These are phyloP conservation scores for Trichoderma oligosporum DNA, from an alignment of 2,329 filamentous ascomycete species.

Conservation along the genomic window DNA sequence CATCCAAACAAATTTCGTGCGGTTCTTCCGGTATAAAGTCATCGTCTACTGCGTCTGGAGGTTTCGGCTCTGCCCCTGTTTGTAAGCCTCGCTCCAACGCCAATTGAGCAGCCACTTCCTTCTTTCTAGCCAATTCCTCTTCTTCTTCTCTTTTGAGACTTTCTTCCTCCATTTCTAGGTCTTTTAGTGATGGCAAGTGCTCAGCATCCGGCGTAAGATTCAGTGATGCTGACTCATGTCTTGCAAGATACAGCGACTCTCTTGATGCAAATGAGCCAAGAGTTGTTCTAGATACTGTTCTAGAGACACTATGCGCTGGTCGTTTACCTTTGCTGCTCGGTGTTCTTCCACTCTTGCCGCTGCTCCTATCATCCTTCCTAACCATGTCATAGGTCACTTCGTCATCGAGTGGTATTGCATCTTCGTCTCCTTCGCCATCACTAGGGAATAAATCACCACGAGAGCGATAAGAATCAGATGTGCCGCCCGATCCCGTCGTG, in stretches of 20 bases:
- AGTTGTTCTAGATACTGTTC: slow-evolving; percentile 58
- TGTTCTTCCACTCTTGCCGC: slow-evolving; percentile 52
- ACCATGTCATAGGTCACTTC: slow-evolving; percentile 84
- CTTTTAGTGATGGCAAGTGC: slow-evolving; percentile 45
- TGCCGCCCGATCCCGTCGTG: slow-evolving; percentile 75
- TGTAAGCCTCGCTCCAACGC: slow-evolving; percentile 48
- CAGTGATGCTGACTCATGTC: slow-evolving; percentile 30
- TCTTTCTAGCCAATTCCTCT: slow-evolving; percentile 49
- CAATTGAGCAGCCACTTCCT: slow-evolving; percentile 49
- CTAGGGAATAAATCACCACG: slow-evolving; percentile 88
- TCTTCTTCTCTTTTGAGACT: slow-evolving; percentile 50
- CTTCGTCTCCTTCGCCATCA: slow-evolving; percentile 79
- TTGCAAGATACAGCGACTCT: slow-evolving; percentile 30
- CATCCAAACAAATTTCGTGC: slow-evolving; percentile 10
- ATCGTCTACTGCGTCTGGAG: slow-evolving; percentile 32
- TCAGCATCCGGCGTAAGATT: slow-evolving; percentile 37
- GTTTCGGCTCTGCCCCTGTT: slow-evolving; percentile 26
- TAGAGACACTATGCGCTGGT: slow-evolving; percentile 38
- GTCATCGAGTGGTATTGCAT: slow-evolving; percentile 88
- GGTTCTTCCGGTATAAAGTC: slow-evolving; percentile 23
- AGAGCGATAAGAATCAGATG: slow-evolving; percentile 80
- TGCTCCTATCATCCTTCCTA: slow-evolving; percentile 70
- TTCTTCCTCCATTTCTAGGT: slow-evolving; percentile 53
- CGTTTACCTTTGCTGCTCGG: slow-evolving; percentile 58
- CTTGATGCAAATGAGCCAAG: slow-evolving; percentile 43